A percentile compares a stretch with the other conserved stretches of the same genome.
phyloP scores from a whole-genome alignment of 139 green algal species.

The Tetradesmus lagerheimii region DNA sequence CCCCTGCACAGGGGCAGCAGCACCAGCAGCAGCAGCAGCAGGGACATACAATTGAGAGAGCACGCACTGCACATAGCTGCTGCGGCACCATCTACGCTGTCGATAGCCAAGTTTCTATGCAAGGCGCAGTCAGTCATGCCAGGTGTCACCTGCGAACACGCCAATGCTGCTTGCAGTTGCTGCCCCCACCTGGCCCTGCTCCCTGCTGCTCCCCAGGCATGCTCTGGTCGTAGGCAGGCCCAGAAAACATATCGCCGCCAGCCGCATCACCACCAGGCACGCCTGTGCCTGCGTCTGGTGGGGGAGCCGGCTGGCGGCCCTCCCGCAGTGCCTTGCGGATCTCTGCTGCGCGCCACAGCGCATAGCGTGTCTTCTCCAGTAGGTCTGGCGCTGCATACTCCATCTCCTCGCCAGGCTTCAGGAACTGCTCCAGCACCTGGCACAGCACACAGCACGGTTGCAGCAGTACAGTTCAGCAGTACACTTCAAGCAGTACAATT shows the following conservation, averaged over 20 bases:
- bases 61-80: background rate
- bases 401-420: conserved; percentile 4
- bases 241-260: conserved; percentile 31
- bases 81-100: too few species aligned
- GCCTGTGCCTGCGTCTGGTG: conserved; percentile 40
- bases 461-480: background rate
- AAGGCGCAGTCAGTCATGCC: background rate
- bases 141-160: background rate
- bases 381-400: conserved; percentile 62
- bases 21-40: background rate
- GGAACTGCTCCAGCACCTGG: conserved; percentile 44
- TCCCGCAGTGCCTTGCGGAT: conserved; percentile 88
- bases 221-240: conserved; percentile 16
- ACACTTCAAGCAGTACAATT: background rate
- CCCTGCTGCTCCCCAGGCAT: background rate
- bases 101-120: background rate
- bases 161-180: background rate
- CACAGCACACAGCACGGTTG: background rate
- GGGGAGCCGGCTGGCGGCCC: conserved; percentile 72
- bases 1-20: conserved; percentile 13
- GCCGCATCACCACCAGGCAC: background rate
- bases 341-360: conserved; percentile 89
- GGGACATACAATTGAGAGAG: background rate
- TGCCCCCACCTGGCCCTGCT: background rate
- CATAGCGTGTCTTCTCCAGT: conserved; percentile 86